phyloP scores from a whole-genome alignment of 2,329 filamentous ascomycete species.

The Pyrenochaeta sp. region DNA sequence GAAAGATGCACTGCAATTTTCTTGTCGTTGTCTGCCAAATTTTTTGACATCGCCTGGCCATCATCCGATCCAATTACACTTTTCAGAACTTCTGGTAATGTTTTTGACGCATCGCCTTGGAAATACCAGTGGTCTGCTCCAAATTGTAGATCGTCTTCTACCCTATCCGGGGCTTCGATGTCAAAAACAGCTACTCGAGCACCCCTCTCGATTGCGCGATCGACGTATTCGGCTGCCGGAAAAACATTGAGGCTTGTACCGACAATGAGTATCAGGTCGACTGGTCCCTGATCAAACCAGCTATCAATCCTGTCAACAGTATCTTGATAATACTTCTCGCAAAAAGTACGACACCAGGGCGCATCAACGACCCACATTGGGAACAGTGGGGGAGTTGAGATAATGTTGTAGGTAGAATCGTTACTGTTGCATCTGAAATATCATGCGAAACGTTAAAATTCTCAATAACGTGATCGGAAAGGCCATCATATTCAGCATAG shows the following conservation, averaged over 20 bases:
- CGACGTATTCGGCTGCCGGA: conserved; percentile 22
- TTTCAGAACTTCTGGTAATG: no score
- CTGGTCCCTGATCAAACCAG: conserved; percentile 6
- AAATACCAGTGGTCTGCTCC: no score
- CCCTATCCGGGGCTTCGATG: no score
- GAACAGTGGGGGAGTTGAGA: conserved; percentile 19
- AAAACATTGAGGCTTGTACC: conserved; percentile 19
- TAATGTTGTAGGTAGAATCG: not conserved
- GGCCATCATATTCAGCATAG: not conserved
- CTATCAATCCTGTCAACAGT: conserved; percentile 17
- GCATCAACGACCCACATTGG: conserved; percentile 12
- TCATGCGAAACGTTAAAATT: not conserved
- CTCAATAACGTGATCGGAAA: no score
- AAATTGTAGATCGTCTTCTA: no score
- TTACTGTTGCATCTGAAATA: not conserved
- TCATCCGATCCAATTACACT: no score
- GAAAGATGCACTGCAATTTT: no score
- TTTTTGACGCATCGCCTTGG: no score
- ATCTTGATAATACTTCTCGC: conserved; percentile 15
- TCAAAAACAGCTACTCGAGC: no score
- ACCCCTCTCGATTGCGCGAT: no score
- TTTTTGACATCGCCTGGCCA: no score
- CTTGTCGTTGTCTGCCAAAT: no score
- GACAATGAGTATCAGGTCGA: conserved; percentile 16
- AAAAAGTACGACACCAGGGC: conserved; percentile 23